Percentiles rank a stretch among this genome's conserved stretches.
These are phyloP conservation scores for Quercus mongolica DNA, from an alignment of 306 rosid genomes.

Conservation along the genomic window DNA sequence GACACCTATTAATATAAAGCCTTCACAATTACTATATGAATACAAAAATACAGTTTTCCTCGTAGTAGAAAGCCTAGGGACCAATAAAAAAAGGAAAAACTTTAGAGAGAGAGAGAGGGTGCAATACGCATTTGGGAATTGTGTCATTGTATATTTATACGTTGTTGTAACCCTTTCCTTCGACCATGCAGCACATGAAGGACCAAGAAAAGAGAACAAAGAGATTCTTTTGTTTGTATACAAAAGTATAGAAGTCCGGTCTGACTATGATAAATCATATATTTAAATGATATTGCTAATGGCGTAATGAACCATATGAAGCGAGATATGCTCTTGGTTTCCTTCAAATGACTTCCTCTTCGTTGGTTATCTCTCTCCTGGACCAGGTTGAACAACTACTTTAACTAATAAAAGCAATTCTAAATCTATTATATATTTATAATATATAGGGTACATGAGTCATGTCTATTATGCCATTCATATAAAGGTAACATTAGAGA, in stretches of 20 bases:
- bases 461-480: background rate
- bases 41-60: no score
- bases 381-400: no score
- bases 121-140: background rate
- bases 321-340: background rate
- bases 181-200: conserved; percentile 5
- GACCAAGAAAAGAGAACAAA: background rate
- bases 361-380: no score
- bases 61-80: background rate
- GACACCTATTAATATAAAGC: no score
- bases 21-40: no score
- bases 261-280: background rate
- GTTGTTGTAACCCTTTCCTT: background rate
- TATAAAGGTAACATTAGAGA: background rate
- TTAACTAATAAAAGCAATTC: no score
- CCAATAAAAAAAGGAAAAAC: background rate
- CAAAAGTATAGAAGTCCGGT: background rate
- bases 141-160: no score
- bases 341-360: background rate
- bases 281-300: background rate
- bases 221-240: background rate
- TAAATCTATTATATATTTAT: no score
- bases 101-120: background rate
- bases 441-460: background rate
- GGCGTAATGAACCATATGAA: background rate